These are phyloP conservation scores for Trypanosomatidae sp. DNA, from an alignment of 208 protist genomes.

Conservation along the genomic window DNA sequence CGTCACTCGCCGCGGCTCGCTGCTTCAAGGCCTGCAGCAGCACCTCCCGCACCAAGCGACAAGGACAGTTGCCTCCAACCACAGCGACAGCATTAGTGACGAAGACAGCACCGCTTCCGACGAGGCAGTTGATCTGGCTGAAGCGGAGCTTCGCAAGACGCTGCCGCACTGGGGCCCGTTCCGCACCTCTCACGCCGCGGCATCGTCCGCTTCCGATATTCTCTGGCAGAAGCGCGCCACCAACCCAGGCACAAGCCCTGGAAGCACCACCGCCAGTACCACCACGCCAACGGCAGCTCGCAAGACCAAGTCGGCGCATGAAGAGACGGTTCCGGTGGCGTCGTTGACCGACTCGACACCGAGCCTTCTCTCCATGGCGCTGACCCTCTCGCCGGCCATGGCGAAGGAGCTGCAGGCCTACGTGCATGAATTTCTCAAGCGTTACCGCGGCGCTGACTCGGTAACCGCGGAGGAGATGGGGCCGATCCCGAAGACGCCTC, in stretches of 20 bases:
- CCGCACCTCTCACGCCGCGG: not conserved
- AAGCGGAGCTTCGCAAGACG: slow-evolving; percentile 11
- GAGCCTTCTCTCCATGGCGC: not conserved
- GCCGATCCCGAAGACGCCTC: slow-evolving; percentile 20
- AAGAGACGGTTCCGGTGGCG: not conserved
- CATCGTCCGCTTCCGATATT: not conserved
- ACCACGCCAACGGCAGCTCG: not conserved
- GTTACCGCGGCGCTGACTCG: slow-evolving; percentile 19
- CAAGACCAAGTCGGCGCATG: slow-evolving; percentile 5
- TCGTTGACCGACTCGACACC: not conserved
- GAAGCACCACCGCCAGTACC: not conserved
- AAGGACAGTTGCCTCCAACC: slow-evolving; percentile 6
- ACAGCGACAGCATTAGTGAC: slow-evolving; percentile 24
- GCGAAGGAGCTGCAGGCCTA: slow-evolving; percentile 26
- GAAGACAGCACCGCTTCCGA: slow-evolving; percentile 30
- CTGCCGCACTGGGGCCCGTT: slow-evolving; percentile 31
- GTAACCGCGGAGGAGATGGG: slow-evolving; percentile 15
- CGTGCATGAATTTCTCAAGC: slow-evolving; percentile 31
- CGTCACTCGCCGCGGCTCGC: slow-evolving; percentile 15
- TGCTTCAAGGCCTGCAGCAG: slow-evolving; percentile 15
- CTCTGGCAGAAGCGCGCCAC: not conserved
- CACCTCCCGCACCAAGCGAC: slow-evolving; percentile 3
- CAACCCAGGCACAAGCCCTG: not conserved
- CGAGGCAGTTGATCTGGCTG: slow-evolving; percentile 24
- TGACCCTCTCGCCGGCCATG: slow-evolving; percentile 13